Conservation (phyloP, 192 early-diverging fungal genomes). For the Backusella sp. region DNA sequence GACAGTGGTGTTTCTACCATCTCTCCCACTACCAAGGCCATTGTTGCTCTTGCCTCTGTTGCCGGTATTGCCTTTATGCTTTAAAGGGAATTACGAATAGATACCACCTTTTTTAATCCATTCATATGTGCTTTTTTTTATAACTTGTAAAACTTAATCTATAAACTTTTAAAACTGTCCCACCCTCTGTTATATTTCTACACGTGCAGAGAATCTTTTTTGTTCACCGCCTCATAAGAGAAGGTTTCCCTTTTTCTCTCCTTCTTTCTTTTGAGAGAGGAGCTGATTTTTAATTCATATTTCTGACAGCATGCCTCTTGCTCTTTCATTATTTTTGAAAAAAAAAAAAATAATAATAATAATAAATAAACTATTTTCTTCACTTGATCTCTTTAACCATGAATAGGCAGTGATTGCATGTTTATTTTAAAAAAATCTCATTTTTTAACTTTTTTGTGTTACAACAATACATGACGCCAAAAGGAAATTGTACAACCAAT, state of each 20-base stretch:
- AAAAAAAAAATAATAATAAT: background rate
- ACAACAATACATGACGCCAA: background rate
- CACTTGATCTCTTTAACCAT: background rate
- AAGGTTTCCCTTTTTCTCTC: background rate
- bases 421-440: background rate
- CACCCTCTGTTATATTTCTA: background rate
- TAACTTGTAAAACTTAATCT: slow-evolving; percentile 7
- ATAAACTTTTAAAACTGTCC: slow-evolving; percentile 2
- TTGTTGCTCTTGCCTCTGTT: slow-evolving; percentile 28
- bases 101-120: background rate
- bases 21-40: slow-evolving; percentile 14
- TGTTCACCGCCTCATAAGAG: background rate
- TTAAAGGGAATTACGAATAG: slow-evolving; percentile 8
- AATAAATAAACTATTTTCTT: background rate
- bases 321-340: background rate
- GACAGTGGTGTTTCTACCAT: slow-evolving; percentile 15
- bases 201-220: slow-evolving; percentile 2
- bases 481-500: background rate
- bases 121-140: background rate
- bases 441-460: background rate
- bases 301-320: background rate
- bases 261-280: background rate
- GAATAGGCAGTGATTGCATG: background rate
- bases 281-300: background rate
- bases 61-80: slow-evolving; percentile 28